phyloP scores from a whole-genome alignment of 2,329 filamentous ascomycete species.

The Ophiosphaerella narmari region DNA sequence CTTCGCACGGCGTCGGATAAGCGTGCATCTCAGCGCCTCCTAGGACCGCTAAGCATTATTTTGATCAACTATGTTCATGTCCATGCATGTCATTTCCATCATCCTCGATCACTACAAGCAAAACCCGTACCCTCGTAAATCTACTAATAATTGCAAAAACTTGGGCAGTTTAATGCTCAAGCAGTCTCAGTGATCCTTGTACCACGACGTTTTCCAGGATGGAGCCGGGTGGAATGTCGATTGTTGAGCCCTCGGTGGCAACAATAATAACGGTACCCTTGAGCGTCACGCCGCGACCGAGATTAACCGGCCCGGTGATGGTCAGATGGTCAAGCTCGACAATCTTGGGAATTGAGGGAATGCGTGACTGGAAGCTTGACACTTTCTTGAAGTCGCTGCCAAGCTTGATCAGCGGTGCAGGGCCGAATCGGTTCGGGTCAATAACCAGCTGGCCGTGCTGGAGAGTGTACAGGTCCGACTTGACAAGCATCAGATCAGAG shows the following conservation, averaged over 20 bases:
- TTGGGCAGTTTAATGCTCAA: slow-evolving; percentile 62
- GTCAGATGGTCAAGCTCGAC: slow-evolving; percentile 93
- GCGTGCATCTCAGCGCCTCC: slow-evolving; percentile 18
- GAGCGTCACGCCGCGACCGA: slow-evolving; percentile 90
- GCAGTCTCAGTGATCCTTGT: slow-evolving; percentile 84
- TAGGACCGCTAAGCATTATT: slow-evolving; percentile 6
- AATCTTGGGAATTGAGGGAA: slow-evolving; percentile 86
- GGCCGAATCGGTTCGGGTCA: slow-evolving; percentile 94
- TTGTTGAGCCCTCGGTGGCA: slow-evolving; percentile 95
- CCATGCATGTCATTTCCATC: slow-evolving; percentile 26
- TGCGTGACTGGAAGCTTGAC: slow-evolving; percentile 90
- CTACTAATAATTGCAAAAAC: slow-evolving; percentile 22
- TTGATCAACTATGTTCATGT: slow-evolving; percentile 26
- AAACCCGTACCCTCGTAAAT: slow-evolving; percentile 31
- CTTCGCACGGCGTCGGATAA: slow-evolving; percentile 20
- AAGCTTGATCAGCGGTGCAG: slow-evolving; percentile 97
- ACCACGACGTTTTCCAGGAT: slow-evolving; percentile 99
- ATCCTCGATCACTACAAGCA: slow-evolving; percentile 16
- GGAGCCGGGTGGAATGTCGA: slow-evolving; percentile 94
- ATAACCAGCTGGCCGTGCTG: slow-evolving; percentile 98
- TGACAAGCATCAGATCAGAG: slow-evolving; percentile 99
- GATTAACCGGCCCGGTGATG: slow-evolving; percentile 95
- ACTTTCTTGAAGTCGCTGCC: slow-evolving; percentile 99
- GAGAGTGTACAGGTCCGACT: slow-evolving; percentile 97
- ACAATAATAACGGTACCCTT: slow-evolving; percentile 99